These are phyloP conservation scores for Aspergillus baeticus DNA, from an alignment of 495 filamentous ascomycete genomes.

Conservation along the genomic window DNA sequence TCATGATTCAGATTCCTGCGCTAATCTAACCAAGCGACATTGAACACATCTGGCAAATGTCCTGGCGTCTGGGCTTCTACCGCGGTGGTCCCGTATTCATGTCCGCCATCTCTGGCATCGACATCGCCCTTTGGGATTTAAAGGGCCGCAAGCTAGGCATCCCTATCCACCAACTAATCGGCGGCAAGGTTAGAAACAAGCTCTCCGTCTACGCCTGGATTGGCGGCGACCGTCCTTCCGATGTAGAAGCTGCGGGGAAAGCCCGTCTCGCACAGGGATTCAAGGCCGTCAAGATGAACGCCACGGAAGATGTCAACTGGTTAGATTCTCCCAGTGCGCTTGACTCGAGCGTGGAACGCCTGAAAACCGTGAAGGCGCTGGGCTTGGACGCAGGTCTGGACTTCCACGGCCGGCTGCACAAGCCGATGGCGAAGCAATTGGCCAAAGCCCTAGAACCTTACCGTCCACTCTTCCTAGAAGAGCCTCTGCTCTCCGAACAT, in stretches of 20 bases:
- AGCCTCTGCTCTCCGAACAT: slow-evolving; percentile 73
- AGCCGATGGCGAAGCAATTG: slow-evolving; percentile 79
- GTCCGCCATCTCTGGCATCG: slow-evolving; percentile 73
- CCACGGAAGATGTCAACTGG: slow-evolving; percentile 76
- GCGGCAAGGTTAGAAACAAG: slow-evolving; percentile 71
- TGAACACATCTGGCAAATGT: slow-evolving; percentile 77
- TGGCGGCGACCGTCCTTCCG: slow-evolving; percentile 73
- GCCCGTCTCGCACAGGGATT: slow-evolving; percentile 70
- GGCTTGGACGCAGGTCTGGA: slow-evolving; percentile 74
- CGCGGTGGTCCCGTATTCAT: slow-evolving; percentile 79
- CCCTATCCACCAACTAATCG: slow-evolving; percentile 69
- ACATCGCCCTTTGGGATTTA: slow-evolving; percentile 79
- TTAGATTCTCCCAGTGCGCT: slow-evolving; percentile 68
- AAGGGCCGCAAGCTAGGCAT: slow-evolving; percentile 60
- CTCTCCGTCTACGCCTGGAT: slow-evolving; percentile 79
- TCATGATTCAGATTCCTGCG: background rate
- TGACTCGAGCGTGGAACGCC: slow-evolving; percentile 63
- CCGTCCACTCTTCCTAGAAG: slow-evolving; percentile 76
- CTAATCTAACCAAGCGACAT: slow-evolving; percentile 56
- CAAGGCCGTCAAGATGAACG: slow-evolving; percentile 78
- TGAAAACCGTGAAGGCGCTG: slow-evolving; percentile 66
- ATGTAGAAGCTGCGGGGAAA: slow-evolving; percentile 62
- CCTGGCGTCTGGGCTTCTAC: slow-evolving; percentile 71
- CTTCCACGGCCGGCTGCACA: slow-evolving; percentile 77
- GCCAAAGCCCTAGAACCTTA: slow-evolving; percentile 69